Percentiles rank a stretch among this genome's conserved stretches.
Evolutionary conservation across 139 green algal genomes (phyloP).

Genomic region (Chlorella sorokiniana): DNA sequence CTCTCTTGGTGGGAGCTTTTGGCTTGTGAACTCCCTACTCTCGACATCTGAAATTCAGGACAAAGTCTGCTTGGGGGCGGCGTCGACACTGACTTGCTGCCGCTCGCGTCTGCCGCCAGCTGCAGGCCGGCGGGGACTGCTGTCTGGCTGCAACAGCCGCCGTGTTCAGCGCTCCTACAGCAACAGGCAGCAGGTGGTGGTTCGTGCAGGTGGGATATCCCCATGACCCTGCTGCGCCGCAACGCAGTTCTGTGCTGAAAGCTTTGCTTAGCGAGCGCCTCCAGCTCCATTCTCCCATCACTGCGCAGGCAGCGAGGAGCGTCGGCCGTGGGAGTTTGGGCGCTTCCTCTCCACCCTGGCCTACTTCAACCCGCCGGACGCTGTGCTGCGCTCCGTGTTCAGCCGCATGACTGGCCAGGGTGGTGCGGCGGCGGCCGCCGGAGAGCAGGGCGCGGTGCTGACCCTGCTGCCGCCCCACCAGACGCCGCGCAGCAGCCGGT

Average conservation of each 20-base stretch:
- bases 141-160: background rate
- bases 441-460: background rate
- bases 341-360: slow-evolving; percentile 78
- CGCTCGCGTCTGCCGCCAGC: too few species aligned
- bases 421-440: background rate
- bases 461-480: background rate
- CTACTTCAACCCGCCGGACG: slow-evolving; percentile 75
- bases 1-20: too few species aligned
- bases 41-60: too few species aligned
- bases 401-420: background rate
- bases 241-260: too few species aligned
- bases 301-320: slow-evolving; percentile 7
- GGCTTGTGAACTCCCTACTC: too few species aligned
- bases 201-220: background rate
- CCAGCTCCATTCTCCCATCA: background rate
- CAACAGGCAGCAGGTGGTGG: background rate
- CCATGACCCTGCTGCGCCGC: too few species aligned
- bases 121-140: background rate
- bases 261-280: too few species aligned
- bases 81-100: too few species aligned
- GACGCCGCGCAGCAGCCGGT: background rate
- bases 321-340: slow-evolving; percentile 79
- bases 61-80: too few species aligned
- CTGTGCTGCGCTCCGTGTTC: slow-evolving; percentile 30
- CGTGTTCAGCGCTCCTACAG: background rate